Evolutionary conservation across 495 filamentous ascomycete species (phyloP).

Genomic region (Penicillium steckii): DNA sequence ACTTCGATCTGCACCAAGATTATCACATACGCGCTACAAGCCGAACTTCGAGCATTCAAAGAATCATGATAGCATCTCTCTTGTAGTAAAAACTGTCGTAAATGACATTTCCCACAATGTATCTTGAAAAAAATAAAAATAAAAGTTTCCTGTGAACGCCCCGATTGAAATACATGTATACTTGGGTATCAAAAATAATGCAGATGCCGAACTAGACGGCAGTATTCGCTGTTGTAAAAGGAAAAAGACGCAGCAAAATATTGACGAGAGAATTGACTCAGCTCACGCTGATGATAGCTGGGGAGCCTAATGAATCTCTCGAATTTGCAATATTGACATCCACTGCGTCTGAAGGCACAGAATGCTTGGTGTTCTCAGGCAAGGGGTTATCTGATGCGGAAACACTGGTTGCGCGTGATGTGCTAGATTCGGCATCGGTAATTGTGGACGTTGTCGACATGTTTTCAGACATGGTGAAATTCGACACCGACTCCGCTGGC

Average conservation of each 20-base stretch:
- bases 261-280: neutral
- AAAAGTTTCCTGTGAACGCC: conserved; percentile 11
- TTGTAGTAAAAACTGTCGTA: too few species aligned
- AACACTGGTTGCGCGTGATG: conserved; percentile 38
- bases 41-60: too few species aligned
- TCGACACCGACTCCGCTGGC: conserved; percentile 21
- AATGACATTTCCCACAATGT: too few species aligned
- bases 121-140: neutral
- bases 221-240: conserved; percentile 6
- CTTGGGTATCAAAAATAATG: conserved; percentile 28
- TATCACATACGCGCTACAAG: too few species aligned
- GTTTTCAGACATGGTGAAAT: conserved; percentile 25
- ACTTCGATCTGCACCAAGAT: too few species aligned
- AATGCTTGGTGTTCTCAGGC: conserved; percentile 8
- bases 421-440: conserved; percentile 30
- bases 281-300: conserved; percentile 5
- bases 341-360: neutral
- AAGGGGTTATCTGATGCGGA: conserved; percentile 20
- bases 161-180: conserved; percentile 9
- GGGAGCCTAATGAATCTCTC: conserved; percentile 1
- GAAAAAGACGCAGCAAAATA: neutral
- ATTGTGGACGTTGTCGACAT: conserved; percentile 31
- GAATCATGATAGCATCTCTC: too few species aligned
- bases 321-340: neutral
- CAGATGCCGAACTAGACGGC: conserved; percentile 7